Percentiles rank a stretch among this genome's conserved stretches.
Evolutionary conservation across 495 filamentous ascomycete genomes (phyloP).

Genomic region (Aspergillus carlsbadensis): DNA sequence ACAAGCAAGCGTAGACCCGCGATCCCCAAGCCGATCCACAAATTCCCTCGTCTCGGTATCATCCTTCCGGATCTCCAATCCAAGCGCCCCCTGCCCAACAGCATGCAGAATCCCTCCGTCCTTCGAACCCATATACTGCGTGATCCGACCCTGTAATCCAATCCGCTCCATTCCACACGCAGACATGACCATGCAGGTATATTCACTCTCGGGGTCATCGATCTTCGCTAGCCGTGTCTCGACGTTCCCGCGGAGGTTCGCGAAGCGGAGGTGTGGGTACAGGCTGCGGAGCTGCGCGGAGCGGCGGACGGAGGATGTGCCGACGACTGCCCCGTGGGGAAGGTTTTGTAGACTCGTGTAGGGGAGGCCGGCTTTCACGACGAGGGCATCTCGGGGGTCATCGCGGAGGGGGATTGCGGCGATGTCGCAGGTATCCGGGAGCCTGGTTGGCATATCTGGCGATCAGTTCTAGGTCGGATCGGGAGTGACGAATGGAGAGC

Average conservation of each 20-base stretch:
- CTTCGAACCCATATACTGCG: slow-evolving; percentile 59
- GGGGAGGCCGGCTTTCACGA: slow-evolving; percentile 32
- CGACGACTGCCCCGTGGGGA: slow-evolving; percentile 68
- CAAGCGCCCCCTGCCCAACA: slow-evolving; percentile 80
- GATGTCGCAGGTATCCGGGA: slow-evolving; percentile 64
- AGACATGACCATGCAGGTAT: slow-evolving; percentile 70
- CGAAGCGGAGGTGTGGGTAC: slow-evolving; percentile 66
- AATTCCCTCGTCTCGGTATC: slow-evolving; percentile 55
- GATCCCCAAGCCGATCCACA: slow-evolving; percentile 50
- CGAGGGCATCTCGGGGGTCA: slow-evolving; percentile 35
- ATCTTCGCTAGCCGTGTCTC: slow-evolving; percentile 75
- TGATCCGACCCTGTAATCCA: slow-evolving; percentile 60
- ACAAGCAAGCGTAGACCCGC: slow-evolving; percentile 53
- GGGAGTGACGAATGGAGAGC: background rate
- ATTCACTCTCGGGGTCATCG: slow-evolving; percentile 61
- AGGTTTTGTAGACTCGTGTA: slow-evolving; percentile 60
- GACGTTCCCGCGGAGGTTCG: slow-evolving; percentile 77
- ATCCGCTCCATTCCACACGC: slow-evolving; percentile 71
- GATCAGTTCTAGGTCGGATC: background rate
- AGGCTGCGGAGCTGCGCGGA: slow-evolving; percentile 67
- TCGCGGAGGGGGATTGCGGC: slow-evolving; percentile 66
- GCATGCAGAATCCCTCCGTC: slow-evolving; percentile 72
- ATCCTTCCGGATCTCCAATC: slow-evolving; percentile 66
- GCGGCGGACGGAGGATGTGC: slow-evolving; percentile 75
- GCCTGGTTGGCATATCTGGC: slow-evolving; percentile 62